These are phyloP conservation scores for Elsinoe necatrix DNA, from an alignment of 2,329 filamentous ascomycete genomes.

Conservation along the genomic window DNA sequence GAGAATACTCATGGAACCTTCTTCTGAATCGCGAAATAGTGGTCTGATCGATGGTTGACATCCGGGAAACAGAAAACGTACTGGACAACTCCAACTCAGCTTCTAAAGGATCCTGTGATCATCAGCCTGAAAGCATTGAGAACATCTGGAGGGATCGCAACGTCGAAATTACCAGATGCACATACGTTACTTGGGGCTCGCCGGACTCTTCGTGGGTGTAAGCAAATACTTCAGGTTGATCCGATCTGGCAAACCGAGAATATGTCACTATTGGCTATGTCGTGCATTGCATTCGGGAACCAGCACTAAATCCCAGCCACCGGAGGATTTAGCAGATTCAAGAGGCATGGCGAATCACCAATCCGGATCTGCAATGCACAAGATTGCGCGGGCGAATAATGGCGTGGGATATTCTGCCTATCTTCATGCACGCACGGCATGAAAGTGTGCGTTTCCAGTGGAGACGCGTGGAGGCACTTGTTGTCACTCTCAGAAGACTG, in stretches of 20 bases:
- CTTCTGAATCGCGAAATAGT: not conserved
- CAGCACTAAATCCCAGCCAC: not conserved
- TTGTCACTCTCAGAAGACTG: too few species aligned
- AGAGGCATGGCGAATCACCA: not conserved
- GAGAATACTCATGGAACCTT: slow-evolving; percentile 4
- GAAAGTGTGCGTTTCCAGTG: not conserved
- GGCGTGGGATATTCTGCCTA: not conserved
- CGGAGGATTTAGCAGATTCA: not conserved
- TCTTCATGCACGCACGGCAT: not conserved
- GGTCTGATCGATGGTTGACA: not conserved
- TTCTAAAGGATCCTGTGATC: too few species aligned
- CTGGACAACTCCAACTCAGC: too few species aligned
- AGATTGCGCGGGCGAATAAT: not conserved
- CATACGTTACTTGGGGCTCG: too few species aligned
- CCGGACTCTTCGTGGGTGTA: too few species aligned
- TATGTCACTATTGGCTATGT: too few species aligned
- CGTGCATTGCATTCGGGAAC: too few species aligned
- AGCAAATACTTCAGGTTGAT: not conserved
- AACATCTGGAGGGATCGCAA: too few species aligned
- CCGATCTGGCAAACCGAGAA: too few species aligned
- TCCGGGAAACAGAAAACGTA: not conserved
- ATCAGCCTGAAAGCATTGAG: too few species aligned
- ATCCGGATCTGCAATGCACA: not conserved
- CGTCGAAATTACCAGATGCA: too few species aligned
- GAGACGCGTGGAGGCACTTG: not conserved